Conservation (phyloP, 129 eudicot species). For the Pseudognaphalium luteoalbum region DNA sequence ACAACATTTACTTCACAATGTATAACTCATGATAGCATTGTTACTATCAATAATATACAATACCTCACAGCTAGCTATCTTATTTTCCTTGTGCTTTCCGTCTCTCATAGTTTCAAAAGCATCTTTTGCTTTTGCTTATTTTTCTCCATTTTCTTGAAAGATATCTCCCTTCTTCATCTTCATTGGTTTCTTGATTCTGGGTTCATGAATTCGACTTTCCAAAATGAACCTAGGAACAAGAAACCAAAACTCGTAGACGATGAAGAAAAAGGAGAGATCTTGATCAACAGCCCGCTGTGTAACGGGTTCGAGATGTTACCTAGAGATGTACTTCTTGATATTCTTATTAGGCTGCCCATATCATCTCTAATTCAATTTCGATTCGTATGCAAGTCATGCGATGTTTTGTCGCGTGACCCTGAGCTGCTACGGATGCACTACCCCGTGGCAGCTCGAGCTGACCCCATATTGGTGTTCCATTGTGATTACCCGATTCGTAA, state of each 20-base stretch:
- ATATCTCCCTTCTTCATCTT: constrained; percentile 1
- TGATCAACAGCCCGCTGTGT: constrained; percentile 16
- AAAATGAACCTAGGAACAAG: constrained; percentile 27
- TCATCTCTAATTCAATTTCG: constrained; percentile 55
- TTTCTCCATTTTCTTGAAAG: constrained; percentile 16
- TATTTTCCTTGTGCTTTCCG: constrained; percentile 41
- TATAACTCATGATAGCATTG: constrained; percentile 14
- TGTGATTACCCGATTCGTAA: constrained; percentile 49
- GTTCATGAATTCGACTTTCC: constrained; percentile 25
- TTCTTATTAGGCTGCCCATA: constrained; percentile 52
- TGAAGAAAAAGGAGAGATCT: constrained; percentile 4
- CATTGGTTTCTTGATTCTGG: constrained; percentile 18
- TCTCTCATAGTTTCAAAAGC: constrained; percentile 38
- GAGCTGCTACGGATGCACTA: constrained; percentile 39
- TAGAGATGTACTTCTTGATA: constrained; percentile 44
- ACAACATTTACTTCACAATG: constrained; percentile 13
- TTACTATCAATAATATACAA: constrained; percentile 26
- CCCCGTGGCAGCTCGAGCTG: constrained; percentile 6
- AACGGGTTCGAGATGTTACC: constrained; percentile 41
- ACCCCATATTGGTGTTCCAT: constrained; percentile 51
- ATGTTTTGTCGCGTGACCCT: constrained; percentile 39
- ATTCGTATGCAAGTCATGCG: constrained; percentile 44
- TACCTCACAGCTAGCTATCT: constrained; percentile 33
- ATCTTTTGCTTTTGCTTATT: constrained; percentile 31
- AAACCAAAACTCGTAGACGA: constrained; percentile 23